Evolutionary conservation across 495 filamentous ascomycete species (phyloP).

Genomic region (Penicillium cinerascens): DNA sequence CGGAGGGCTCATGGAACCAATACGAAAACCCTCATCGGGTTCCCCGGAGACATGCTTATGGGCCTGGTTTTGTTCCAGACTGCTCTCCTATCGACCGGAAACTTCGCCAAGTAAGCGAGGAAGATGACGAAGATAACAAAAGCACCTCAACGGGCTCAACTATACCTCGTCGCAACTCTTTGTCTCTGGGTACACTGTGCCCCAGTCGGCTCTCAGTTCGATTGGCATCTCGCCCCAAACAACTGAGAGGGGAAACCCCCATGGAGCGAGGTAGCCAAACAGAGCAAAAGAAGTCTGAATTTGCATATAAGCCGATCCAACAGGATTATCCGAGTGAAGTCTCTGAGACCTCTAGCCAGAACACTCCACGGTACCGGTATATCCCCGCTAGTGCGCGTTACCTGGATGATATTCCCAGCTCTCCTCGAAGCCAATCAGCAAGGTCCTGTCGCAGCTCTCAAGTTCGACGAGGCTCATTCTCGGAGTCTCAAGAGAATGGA

Average conservation of each 20-base stretch:
- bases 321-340: conserved; percentile 35
- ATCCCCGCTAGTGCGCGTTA: conserved; percentile 31
- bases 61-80: conserved; percentile 29
- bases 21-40: conserved; percentile 32
- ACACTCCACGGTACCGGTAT: conserved; percentile 31
- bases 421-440: conserved; percentile 19
- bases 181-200: conserved; percentile 24
- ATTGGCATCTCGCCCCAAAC: conserved; percentile 26
- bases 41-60: conserved; percentile 19
- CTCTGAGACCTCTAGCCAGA: conserved; percentile 17
- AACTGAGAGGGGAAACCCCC: conserved; percentile 2
- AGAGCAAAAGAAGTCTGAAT: conserved; percentile 22
- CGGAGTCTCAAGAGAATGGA: conserved; percentile 2
- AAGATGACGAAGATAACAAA: conserved; percentile 12
- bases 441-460: conserved; percentile 9
- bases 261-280: conserved; percentile 3
- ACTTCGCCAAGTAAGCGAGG: neutral
- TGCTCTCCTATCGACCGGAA: conserved; percentile 10
- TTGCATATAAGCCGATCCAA: conserved; percentile 35
- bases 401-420: conserved; percentile 11
- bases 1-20: conserved; percentile 43
- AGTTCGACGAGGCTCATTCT: conserved; percentile 11
- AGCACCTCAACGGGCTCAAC: conserved; percentile 6
- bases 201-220: conserved; percentile 35
- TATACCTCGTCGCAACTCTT: conserved; percentile 21